Conservation (phyloP, 139 green algal species). For the Pleodorina starrii region DNA sequence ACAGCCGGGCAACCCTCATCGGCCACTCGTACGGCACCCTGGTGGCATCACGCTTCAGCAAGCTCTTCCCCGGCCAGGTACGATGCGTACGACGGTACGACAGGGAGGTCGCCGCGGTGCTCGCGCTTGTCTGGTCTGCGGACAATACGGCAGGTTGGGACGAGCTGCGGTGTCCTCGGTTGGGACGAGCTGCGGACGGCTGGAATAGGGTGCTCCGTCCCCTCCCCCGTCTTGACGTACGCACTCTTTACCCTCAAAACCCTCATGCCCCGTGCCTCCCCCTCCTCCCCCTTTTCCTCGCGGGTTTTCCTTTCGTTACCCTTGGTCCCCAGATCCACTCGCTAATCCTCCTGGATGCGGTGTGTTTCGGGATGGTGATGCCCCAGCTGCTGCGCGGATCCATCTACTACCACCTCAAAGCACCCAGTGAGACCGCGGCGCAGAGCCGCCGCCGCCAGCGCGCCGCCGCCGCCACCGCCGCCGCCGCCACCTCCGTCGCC, state of each 20-base stretch:
- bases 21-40: conserved; percentile 60
- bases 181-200: too few species aligned
- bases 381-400: conserved; percentile 55
- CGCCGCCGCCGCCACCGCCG: conserved; percentile 9
- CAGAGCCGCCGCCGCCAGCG: not conserved
- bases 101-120: too few species aligned
- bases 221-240: too few species aligned
- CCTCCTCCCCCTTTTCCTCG: not conserved
- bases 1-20: conserved; percentile 14
- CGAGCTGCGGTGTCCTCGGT: too few species aligned
- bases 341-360: conserved; percentile 53
- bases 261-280: too few species aligned
- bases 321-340: conserved; percentile 22
- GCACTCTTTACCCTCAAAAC: too few species aligned
- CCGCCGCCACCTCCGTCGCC: not conserved
- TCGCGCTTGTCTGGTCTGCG: too few species aligned
- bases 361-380: conserved; percentile 64
- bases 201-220: too few species aligned
- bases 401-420: conserved; percentile 46
- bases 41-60: conserved; percentile 47
- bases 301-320: not conserved
- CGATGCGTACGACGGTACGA: too few species aligned
- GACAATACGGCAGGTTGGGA: too few species aligned
- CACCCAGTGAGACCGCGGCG: not conserved
- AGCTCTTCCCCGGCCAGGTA: conserved; percentile 22